Base-by-base conservation (phyloP, 345 rosid species). In the Arabis alpina region DNA sequence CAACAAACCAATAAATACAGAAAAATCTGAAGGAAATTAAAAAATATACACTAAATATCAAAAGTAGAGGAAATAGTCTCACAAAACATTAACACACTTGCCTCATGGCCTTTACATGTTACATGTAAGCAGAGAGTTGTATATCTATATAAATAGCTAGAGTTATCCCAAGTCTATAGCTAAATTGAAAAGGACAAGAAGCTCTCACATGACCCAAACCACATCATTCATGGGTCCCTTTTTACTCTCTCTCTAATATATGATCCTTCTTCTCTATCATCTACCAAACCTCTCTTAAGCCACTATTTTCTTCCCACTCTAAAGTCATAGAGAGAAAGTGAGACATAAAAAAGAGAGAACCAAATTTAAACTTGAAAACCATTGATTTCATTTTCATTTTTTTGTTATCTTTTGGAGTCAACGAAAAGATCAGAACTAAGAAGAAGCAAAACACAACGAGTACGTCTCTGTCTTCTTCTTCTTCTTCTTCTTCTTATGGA, bases 141-240 rank as follows among this genome's bases (percentile, higher is more conserved):
- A 49, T 65, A 76, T 49, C 56, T 63, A 59, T 70, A 70, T 76
- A 76, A 45, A 51, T 57, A 64, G 61, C 32, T 70, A 74, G 79
- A 77, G 70, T 75, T 68, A 55, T 45, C 79, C 74, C 79, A 68
- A 68, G 65, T 68, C 74, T 75, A 75, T 47, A 61, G 72, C 77
- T 77, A 76, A 71, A 77, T 70, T 82, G 89, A 85, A 84, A 82
- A 85, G 78, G 88, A 88, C 91, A 78, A 80, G 82, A 79, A 82
- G 82, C 68, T 75, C 88, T 83, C 94, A 86, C 94, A 86, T 86
- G 91, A 86, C 88, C 42, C 76, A 68, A 86, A 86, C 89, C 85
- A 84, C 83, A 88, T 76, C 87, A 86, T 76, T 80, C 84, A 83
- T 88, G 89, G 94, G 89, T 6, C 87, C 91, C 89, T 84, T 61